Base-by-base conservation (phyloP, 2,329 filamentous ascomycete genomes). In the Hypoxylon sp. region DNA sequence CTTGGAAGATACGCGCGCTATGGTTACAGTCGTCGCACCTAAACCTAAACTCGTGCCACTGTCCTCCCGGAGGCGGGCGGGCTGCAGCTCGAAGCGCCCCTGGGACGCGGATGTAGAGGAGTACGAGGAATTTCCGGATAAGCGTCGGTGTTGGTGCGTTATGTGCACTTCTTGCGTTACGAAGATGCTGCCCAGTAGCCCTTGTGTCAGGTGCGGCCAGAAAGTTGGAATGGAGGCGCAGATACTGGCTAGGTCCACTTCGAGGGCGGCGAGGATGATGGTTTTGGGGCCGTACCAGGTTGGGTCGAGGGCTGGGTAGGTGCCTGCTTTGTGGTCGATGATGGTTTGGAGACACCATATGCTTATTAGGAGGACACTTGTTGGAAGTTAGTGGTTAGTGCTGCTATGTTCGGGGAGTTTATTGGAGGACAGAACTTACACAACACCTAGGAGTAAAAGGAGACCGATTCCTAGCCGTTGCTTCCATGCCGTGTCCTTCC, bases 91-190 rank as follows among this genome's bases (percentile, higher is more conserved):
- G 58, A 65, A 70, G n/a, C 33, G 55, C 14, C 55, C 50, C 2
- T 42, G 50, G n/a, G 44, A n/a, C 5, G 17, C 11, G 3, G 17
- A 44, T 5, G n/a, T 19, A 11, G 58, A 19, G 33, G 42, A 24
- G 24, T 19, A 39, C 10, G 44, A 33, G 14, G 52, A 63, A 22
- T 66, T 68, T 39, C 72, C 66, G 3, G 75, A 75, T 6, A 76
- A 63, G 9, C 74, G 73, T 0, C 74, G 73, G 67, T 76, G 75
- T 55, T 76, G 74, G 48, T 66, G 74, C 53, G 74, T 75, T 10
- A 78, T 72, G 70, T 74, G 77, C 8, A 81, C 75, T 54, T 81
- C 79, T 11, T 77, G 77, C 13, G 79, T 80, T 13, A 81, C 76
- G 63, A 80, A 79, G 64, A 81, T 80, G 35, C 63, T 72, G 61